Evolutionary conservation across 2,329 filamentous ascomycete species (phyloP), one percentile per base, ranked within the genome.

Genomic region (Clonostachys chloroleuca): DNA sequence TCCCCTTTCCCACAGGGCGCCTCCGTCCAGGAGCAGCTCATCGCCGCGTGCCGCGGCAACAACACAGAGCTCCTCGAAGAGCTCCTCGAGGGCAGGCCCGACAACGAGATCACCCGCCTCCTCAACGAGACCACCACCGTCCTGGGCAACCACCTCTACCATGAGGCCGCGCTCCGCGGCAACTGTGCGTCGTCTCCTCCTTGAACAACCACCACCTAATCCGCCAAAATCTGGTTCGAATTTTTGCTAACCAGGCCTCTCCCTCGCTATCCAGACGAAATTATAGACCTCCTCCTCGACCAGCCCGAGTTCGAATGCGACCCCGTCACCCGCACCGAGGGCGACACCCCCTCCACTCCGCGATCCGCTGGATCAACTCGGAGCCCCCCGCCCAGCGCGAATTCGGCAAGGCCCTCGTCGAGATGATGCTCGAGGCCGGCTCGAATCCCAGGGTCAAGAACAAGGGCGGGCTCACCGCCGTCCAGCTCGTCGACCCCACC

Each of bases 31-130:
- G 92, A 97, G 73, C 81, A 89, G 60, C 81, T 97, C 58, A 83
- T 97, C 69, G 92, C 95, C 74, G 89, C 94, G 59, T 95, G 89
- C 72, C 89, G 92, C 51, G 83, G 91, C 61, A 92, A 97, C 78
- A 96, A 97, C 70, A 84, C 84, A 56, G 86, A 92, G 46, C 83
- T 97, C 51, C 82, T 97, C 48, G 71, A 80, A 57, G 86, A 94
- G 59, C 79, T 92, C 48, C 77, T 96, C 55, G 69, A 78, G 40
- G 70, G 72, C 54, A 79, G 80, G 54, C 69, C 72, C 49, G 82
- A 85, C 47, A 77, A 81, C 49, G 77, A 87, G 59, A 82, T 89
- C 51, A 84, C 91, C 34, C 66, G 80, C 44, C 83, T 95, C 55
- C 83, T 99, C 64, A 99, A 99, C 74, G 79, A 81, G 43, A 89